Base-by-base conservation (phyloP, 441 rosid species). In the Syzygium syzygioides region DNA sequence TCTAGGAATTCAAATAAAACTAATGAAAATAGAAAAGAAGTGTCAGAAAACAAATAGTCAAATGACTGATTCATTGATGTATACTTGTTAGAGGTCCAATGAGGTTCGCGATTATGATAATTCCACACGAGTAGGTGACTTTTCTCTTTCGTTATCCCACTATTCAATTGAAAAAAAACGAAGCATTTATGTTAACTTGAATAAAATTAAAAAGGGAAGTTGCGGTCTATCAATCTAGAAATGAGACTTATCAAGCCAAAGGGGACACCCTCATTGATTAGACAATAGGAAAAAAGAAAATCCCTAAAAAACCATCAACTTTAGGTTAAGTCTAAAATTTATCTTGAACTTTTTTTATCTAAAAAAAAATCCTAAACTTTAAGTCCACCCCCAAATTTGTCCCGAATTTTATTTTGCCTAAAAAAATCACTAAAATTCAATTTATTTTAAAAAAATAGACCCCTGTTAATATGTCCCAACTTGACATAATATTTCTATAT, bases 401-500 rank as follows among this genome's bases (percentile, higher is more conserved):
- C 7, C 48, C 48, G 48, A 45, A 45, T 45, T 45, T 45, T 45
- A 1, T 45, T 45, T 45, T 45, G 48, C 7, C 9, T 45, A 45
- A 45, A 45, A 45, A 45, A 45, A 45, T 45, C 48, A 45, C 48
- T 9, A 45, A 45, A 45, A 45, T 45, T 45, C 48, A 45, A 45
- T 45, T 45, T 45, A 45, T 7, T 45, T 45, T 45, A 45, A 45
- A 45, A 45, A 45, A 7, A 41, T 41, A 45, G 7, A 45, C 5
- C 2, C 9, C 9, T 1, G 9, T 45, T 9, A 45, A 7, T 0
- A 9, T 1, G 2, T 45, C 9, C 9, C 9, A 7, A 45, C 48
- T 45, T 45, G 48, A 45, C 1, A 9, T 45, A 9, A 45, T 9
- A 45, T 2, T 45, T 45, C 0, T 2, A 45, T 45, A 2, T 45